Evolutionary conservation across 169 alveolate species (phyloP), one percentile per base, ranked within the genome.

Genomic region (Plasmodium malariae): DNA sequence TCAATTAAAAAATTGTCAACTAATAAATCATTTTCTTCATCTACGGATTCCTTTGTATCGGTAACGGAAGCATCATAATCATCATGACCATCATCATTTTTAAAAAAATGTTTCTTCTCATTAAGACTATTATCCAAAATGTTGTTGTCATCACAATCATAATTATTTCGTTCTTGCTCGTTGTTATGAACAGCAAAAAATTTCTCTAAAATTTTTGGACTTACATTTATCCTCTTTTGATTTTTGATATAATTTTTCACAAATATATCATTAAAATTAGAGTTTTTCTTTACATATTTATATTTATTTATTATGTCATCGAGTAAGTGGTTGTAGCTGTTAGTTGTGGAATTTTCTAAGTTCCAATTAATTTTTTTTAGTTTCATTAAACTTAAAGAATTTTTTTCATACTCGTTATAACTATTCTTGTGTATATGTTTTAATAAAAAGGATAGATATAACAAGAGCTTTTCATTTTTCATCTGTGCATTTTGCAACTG

Each of bases 401-500:
- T 62, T 9, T 40, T 21, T 1, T 51, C 40, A 67, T n/a, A n/a
- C 24, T 32, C 43, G 17, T 24, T 40, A 19, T 37, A 67, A 11
- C 32, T 49, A 17, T 34, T 43, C 1, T 83, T 45, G 49, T 83
- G 70, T 11, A 65, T 83, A 49, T 65, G 69, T 37, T 83, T 65
- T 67, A 83, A 57, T 45, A 83, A 83, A 62, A 51, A 67, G 17
- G 83, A 65, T 65, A 83, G 37, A 57, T 83, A 83, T 1, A 67
- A 45, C 30, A 83, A 9, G 28, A 83, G 74, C 67, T 83, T 83
- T 67, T 83, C 91, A 54, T 83, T 83, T 83, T 83, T 83, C 12
- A 51, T 24, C 30, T 83, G 91, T 28, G 80, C 78, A 65, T 83
- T 83, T 65, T 83, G 91, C 37, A 83, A 43, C 21, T 83, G 91